Evolutionary conservation across 129 eudicot species (phyloP).

Genomic region (Tagetes patula): DNA sequence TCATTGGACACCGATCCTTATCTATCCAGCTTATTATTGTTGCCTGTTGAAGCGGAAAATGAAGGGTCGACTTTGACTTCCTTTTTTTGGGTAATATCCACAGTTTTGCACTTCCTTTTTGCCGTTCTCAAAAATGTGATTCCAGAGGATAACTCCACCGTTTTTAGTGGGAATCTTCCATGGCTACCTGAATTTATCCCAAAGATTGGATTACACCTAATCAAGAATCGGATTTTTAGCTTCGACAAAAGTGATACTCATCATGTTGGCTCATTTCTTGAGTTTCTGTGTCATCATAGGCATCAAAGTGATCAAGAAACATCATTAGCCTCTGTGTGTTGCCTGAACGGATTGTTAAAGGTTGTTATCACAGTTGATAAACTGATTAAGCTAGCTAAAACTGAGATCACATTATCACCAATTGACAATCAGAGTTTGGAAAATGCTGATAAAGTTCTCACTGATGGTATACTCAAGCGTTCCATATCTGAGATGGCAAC

Average conservation of each 20-base stretch:
- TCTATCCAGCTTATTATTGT: slow-evolving; percentile 42
- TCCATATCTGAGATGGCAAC: slow-evolving; percentile 43
- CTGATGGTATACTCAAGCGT: slow-evolving; percentile 56
- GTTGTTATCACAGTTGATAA: slow-evolving; percentile 48
- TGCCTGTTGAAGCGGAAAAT: slow-evolving; percentile 24
- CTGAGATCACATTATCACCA: slow-evolving; percentile 24
- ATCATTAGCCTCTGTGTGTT: slow-evolving; percentile 67
- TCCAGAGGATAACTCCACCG: slow-evolving; percentile 49
- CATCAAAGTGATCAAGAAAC: slow-evolving; percentile 48
- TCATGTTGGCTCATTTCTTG: slow-evolving; percentile 40
- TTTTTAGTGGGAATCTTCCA: slow-evolving; percentile 45
- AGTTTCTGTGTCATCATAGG: slow-evolving; percentile 53
- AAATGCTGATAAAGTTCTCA: slow-evolving; percentile 55
- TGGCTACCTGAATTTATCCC: slow-evolving; percentile 81
- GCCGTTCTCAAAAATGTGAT: slow-evolving; percentile 64
- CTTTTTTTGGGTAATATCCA: slow-evolving; percentile 72
- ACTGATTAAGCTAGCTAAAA: slow-evolving; percentile 53
- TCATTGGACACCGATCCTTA: slow-evolving; percentile 42
- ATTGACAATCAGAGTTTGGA: slow-evolving; percentile 18
- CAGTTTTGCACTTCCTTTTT: slow-evolving; percentile 63
- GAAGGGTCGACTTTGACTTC: slow-evolving; percentile 40
- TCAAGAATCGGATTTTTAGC: slow-evolving; percentile 53
- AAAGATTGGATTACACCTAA: slow-evolving; percentile 62
- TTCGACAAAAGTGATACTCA: slow-evolving; percentile 31
- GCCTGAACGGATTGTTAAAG: slow-evolving; percentile 62